Base-by-base conservation (phyloP, 805 yeast species). In the Cyberlindnera japonica region DNA sequence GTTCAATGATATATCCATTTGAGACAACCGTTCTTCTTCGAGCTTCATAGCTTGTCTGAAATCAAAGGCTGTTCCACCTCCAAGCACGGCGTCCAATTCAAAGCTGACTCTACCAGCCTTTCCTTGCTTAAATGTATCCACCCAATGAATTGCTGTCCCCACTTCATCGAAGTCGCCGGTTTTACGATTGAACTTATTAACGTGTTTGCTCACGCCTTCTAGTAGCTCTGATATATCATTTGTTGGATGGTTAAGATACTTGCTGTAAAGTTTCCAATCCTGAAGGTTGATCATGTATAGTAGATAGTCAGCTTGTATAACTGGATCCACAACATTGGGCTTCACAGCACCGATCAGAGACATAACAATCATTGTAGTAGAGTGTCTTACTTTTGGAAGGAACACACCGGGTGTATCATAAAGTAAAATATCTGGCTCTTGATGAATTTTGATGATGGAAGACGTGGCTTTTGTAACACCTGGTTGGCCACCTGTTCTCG, bases 401-500 rank as follows among this genome's bases (percentile, higher is more conserved):
- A 87, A 77, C 4, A 93, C 90, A 1, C 99, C 99, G 0, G 99
- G 99, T 0, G 97, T 85, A 58, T 93, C 99, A 51, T 84, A 78
- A 7, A 90, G 67, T 43, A 78, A 71, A 3, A 91, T 72, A 24
- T 77, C 79, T 0, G 93, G 90, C 21, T 69, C 69, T 10, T 66
- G 61, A 31, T 72, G 64, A 12, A 93, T 69, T 40, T 81, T 65
- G 26, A 93, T 85, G 39, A 82, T 69, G 46, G 84, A 91, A 38
- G 91, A 80, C 0, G 95, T 79, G 21, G 74, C 72, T 39, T 87
- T 66, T 0, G 99, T 93, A 6, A 91, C 87, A 15, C 99, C 99
- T 1, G 98, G 96, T 47, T 76, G 79, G 10, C 83, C 82, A 1
- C 96, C 96, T 0, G 95, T 87, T 38, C 65, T 64, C 0, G 96